These are phyloP conservation scores for Dendrobium officinale DNA, from an alignment of 106 monocot species.

Conservation along the genomic window DNA sequence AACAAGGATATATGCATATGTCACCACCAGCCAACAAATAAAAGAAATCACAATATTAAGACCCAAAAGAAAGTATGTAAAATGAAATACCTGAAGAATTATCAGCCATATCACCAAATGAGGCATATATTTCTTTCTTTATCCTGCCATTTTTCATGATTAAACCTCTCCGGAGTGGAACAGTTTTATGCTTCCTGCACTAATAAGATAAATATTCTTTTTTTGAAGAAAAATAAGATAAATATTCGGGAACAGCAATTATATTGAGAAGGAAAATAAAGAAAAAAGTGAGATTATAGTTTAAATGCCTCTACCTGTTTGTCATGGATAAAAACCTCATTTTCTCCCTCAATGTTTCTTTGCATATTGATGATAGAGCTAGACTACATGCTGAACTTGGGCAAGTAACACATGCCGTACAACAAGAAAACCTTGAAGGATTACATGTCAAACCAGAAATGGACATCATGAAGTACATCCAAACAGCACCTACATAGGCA, in stretches of 20 bases:
- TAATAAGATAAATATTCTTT: no score
- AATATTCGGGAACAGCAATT: background rate
- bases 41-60: background rate
- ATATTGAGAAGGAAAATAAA: background rate
- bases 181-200: background rate
- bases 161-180: constrained; percentile 1
- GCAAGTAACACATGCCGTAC: background rate
- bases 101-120: constrained; percentile 9
- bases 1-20: background rate
- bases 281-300: background rate
- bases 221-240: no score
- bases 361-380: constrained; percentile 2
- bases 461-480: constrained; percentile 1
- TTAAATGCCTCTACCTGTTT: background rate
- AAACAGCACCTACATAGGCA: background rate
- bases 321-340: background rate
- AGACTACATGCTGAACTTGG: constrained; percentile 4
- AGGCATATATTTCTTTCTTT: constrained; percentile 3
- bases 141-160: background rate
- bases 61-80: background rate
- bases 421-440: background rate
- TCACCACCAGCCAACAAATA: background rate
- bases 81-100: constrained; percentile 1
- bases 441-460: constrained; percentile 1
- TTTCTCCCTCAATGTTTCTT: constrained; percentile 2